Percentiles rank a stretch among this genome's conserved stretches.
Evolutionary conservation across 2,329 filamentous ascomycete species (phyloP).

Genomic region (Pseudocercospora fuligena): DNA sequence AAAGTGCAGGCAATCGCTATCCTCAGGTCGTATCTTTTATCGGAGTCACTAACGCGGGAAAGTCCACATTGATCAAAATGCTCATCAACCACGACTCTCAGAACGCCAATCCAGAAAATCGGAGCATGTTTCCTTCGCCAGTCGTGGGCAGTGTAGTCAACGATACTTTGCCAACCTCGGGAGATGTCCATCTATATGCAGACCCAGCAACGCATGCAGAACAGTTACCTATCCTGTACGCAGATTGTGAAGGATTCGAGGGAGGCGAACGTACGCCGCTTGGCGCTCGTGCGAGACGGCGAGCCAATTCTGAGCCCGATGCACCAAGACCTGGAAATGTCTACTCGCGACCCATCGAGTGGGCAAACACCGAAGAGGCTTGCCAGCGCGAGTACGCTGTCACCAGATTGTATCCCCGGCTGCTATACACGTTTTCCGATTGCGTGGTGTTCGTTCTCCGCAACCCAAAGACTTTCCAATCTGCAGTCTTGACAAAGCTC

Average conservation of each 20-base stretch:
- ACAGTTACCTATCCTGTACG: conserved; percentile 52
- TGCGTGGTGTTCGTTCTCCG: conserved; percentile 50
- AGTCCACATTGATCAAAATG: conserved; percentile 57
- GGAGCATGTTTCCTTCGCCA: conserved; percentile 45
- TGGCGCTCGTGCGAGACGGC: conserved; percentile 34
- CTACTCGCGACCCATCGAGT: conserved; percentile 38
- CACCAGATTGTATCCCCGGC: conserved; percentile 46
- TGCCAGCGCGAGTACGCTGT: conserved; percentile 46
- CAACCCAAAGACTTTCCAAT: conserved; percentile 46
- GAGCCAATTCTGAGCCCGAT: conserved; percentile 26
- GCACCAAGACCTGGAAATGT: conserved; percentile 24
- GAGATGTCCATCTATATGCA: conserved; percentile 58
- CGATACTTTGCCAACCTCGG: conserved; percentile 52
- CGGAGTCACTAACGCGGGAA: conserved; percentile 49
- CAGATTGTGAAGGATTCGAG: conserved; percentile 59
- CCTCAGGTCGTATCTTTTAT: conserved; percentile 44
- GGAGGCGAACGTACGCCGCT: conserved; percentile 53
- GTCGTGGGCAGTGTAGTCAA: conserved; percentile 51
- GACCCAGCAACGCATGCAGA: conserved; percentile 51
- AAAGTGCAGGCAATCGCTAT: conserved; percentile 36
- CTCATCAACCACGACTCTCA: conserved; percentile 49
- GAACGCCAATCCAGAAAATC: conserved; percentile 35
- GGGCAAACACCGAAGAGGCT: conserved; percentile 39
- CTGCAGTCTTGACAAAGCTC: conserved; percentile 44
- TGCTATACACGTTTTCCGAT: conserved; percentile 52